Evolutionary conservation across 768 basidiomycete species (phyloP).

Genomic region (Trichaptum fuscoviolaceum): DNA sequence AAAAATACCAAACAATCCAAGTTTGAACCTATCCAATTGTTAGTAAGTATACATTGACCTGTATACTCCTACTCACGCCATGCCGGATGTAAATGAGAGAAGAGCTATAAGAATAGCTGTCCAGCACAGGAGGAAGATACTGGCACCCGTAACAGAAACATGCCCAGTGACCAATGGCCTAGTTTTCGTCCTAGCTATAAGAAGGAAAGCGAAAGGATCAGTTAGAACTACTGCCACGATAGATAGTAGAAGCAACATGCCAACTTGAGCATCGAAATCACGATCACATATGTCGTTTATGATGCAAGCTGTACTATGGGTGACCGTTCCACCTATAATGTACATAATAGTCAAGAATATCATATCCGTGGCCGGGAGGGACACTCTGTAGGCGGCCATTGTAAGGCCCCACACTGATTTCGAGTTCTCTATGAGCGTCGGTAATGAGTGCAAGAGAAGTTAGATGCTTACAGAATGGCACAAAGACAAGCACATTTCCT

Average conservation of each 20-base stretch:
- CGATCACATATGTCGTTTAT: conserved; percentile 14
- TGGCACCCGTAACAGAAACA: conserved; percentile 15
- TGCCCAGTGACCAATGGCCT: conserved; percentile 16
- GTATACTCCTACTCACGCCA: neutral
- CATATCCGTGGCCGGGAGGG: conserved; percentile 10
- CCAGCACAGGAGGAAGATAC: conserved; percentile 11
- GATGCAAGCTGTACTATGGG: conserved; percentile 10
- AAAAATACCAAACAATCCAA: conserved; percentile 18
- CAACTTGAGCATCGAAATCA: conserved; percentile 14
- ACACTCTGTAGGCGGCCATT: conserved; percentile 16
- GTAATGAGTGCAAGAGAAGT: neutral
- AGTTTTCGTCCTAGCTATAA: conserved; percentile 17
- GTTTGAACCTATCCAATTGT: conserved; percentile 11
- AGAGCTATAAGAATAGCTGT: conserved; percentile 11
- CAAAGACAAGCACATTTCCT: neutral
- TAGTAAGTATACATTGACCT: neutral
- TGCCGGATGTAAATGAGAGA: conserved; percentile 13
- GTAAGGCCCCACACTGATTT: conserved; percentile 16
- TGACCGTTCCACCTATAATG: conserved; percentile 13
- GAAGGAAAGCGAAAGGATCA: neutral
- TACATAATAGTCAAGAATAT: conserved; percentile 12
- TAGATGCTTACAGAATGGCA: neutral
- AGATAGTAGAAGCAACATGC: conserved; percentile 2
- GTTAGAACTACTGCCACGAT: neutral
- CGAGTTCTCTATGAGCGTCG: neutral